A percentile compares a stretch with the other conserved stretches of the same genome.
Conservation (phyloP, 768 basidiomycete species). For the Trametes meyenii region DNA sequence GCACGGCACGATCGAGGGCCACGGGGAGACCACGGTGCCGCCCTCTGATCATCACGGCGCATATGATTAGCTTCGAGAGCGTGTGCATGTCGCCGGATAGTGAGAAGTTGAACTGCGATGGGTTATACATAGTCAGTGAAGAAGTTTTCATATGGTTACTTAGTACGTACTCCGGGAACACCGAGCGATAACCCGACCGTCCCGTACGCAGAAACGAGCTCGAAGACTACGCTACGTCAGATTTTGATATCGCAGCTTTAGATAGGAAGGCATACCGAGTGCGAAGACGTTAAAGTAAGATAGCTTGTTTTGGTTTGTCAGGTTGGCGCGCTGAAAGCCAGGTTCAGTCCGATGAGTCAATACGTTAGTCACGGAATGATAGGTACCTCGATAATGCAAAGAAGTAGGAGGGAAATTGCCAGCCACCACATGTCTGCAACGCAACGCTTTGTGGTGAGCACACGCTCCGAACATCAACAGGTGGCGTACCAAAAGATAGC, state of each 20-base stretch:
- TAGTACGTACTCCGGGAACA: constrained; percentile 59
- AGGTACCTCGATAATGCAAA: constrained; percentile 90
- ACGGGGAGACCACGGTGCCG: constrained; percentile 87
- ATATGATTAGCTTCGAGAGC: constrained; percentile 85
- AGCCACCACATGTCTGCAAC: constrained; percentile 94
- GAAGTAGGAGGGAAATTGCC: constrained; percentile 77
- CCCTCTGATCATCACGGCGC: constrained; percentile 90
- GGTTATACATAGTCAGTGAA: background rate
- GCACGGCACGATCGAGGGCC: constrained; percentile 66
- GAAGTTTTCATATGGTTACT: background rate
- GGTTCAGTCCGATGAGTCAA: no score
- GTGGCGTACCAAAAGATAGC: constrained; percentile 49
- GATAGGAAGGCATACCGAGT: constrained; percentile 68
- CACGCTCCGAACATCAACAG: no score
- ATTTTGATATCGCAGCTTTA: no score
- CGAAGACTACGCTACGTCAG: constrained; percentile 61
- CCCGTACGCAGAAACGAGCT: constrained; percentile 85
- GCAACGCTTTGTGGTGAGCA: background rate
- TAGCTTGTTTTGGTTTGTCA: constrained; percentile 54
- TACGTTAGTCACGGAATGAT: no score
- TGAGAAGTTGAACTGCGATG: constrained; percentile 71
- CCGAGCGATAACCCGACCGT: constrained; percentile 90
- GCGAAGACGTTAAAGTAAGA: constrained; percentile 84
- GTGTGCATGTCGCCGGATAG: constrained; percentile 77
- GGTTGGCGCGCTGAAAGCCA: constrained; percentile 52